Evolutionary conservation across 2,329 filamentous ascomycete genomes (phyloP), one percentile per base, ranked within the genome.

Genomic region (Aplosporella prunicola): DNA sequence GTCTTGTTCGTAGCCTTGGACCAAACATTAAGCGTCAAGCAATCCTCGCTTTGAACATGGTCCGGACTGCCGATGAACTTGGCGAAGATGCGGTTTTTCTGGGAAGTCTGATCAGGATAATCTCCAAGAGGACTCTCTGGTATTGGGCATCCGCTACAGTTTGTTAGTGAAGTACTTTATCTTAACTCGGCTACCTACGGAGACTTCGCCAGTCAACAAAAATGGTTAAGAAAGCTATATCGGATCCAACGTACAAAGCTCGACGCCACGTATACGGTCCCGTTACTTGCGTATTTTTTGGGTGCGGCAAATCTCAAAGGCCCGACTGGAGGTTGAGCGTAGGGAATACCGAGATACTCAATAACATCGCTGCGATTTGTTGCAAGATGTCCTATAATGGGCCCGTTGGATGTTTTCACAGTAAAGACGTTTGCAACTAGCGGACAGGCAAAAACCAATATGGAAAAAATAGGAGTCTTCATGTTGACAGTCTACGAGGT

Each of bases 261-360:
- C 10, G 47, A 49, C 7, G 51, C 51, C 27, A 49, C 41, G 27
- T 48, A 51, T 6, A 53, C 37, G 7, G 43, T 43, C n/a, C n/a
- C n/a, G 14, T 44, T 35, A 23, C 20, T 18, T 46, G 46, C 15
- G 51, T 50, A 53, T 30, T 42, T 47, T 37, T 53, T 47, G 3
- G 53, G 52, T 3, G 53, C 45, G 8, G 50, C 53, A 40, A 58
- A 61, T 24, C 57, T 49, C 18, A 59, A 43, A 20, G 51, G 43
- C 7, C 53, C 57, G 13, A 54, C 39, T 8, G 58, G 56, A 11
- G 56, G 48, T 41, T 53, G 45, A 2, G 55, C 58, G 35, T 56
- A 62, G 8, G 51, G 52, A 23, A 61, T 56, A 13, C 57, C 58
- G 13, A 61, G 39, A 25, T 57, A 62, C 20, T 61, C 54, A 9